phyloP scores from a whole-genome alignment of 2,329 filamentous ascomycete species.

The Fonsecaea monophora region DNA sequence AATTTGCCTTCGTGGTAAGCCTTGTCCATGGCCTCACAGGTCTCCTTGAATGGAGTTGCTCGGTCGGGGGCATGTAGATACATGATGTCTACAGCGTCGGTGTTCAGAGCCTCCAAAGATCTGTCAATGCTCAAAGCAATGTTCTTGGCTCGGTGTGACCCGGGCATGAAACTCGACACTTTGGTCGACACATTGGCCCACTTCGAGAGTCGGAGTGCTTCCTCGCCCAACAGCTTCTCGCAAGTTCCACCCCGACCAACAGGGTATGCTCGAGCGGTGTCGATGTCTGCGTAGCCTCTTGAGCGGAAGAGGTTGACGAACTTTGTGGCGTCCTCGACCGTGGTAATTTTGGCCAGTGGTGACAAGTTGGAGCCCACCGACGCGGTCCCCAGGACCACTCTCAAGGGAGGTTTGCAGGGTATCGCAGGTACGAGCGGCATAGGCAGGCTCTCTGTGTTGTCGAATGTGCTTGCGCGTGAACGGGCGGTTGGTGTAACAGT shows the following conservation, averaged over 20 bases:
- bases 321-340: constrained; percentile 38
- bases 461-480: constrained; percentile 40
- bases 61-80: constrained; percentile 58
- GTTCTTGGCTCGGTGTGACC: constrained; percentile 40
- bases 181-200: constrained; percentile 42
- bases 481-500: constrained; percentile 38
- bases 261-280: constrained; percentile 43
- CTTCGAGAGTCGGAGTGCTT: constrained; percentile 37
- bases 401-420: constrained; percentile 39
- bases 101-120: constrained; percentile 40
- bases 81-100: constrained; percentile 43
- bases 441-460: constrained; percentile 32
- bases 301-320: constrained; percentile 39
- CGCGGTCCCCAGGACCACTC: constrained; percentile 42
- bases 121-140: constrained; percentile 41
- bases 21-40: constrained; percentile 52
- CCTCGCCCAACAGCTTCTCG: constrained; percentile 42
- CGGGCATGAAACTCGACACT: constrained; percentile 41
- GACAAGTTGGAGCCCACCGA: constrained; percentile 41
- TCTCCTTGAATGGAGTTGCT: constrained; percentile 51
- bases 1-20: constrained; percentile 53
- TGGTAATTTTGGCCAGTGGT: constrained; percentile 42
- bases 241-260: constrained; percentile 41
- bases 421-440: constrained; percentile 29
- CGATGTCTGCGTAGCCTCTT: constrained; percentile 41